Conservation (phyloP, 495 filamentous ascomycete species). For the Neurospora intermedia region DNA sequence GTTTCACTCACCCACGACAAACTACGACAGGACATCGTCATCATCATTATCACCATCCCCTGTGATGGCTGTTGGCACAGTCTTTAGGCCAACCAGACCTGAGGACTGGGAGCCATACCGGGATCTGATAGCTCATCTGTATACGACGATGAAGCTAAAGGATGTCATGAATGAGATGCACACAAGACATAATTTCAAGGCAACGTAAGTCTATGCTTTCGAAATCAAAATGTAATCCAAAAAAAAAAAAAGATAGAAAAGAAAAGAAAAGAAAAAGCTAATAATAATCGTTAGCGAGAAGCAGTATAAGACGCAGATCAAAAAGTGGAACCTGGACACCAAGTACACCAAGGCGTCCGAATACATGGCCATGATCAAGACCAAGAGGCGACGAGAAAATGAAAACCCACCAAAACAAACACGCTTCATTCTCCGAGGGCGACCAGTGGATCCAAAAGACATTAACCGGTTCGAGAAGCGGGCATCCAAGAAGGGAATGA, state of each 20-base stretch:
- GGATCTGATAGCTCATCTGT: constrained; percentile 23
- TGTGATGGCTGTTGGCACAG: not conserved
- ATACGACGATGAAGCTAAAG: constrained; percentile 26
- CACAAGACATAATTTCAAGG: constrained; percentile 20
- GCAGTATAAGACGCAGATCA: constrained; percentile 30
- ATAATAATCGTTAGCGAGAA: constrained; percentile 14
- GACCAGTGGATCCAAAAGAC: constrained; percentile 23
- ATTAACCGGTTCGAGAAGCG: constrained; percentile 27
- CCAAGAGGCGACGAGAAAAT: constrained; percentile 16
- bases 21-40: not conserved
- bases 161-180: constrained; percentile 27
- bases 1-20: not conserved
- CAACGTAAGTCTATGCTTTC: constrained; percentile 17
- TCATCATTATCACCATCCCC: not conserved
- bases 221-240: not conserved
- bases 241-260: no score
- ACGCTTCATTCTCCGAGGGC: constrained; percentile 21
- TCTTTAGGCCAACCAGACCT: constrained; percentile 20
- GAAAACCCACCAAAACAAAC: constrained; percentile 21
- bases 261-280: not conserved
- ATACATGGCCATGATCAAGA: constrained; percentile 29
- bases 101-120: constrained; percentile 29
- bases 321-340: constrained; percentile 30
- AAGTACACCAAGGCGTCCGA: constrained; percentile 29
- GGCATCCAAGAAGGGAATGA: constrained; percentile 20